phyloP scores from a whole-genome alignment of 805 yeast genomes.

The Ogataea methanolica region DNA sequence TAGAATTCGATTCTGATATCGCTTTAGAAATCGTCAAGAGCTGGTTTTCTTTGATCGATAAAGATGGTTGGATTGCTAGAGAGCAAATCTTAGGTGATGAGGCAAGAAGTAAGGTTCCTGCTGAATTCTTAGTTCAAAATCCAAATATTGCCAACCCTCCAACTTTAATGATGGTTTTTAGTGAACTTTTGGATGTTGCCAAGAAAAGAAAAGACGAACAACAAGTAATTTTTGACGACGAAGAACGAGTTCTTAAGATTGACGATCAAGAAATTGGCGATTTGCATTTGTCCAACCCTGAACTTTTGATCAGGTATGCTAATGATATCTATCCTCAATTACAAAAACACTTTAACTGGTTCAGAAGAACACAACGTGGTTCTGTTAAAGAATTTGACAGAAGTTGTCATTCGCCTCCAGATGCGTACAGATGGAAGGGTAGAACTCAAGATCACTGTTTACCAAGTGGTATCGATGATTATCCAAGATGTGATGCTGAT shows the following conservation, averaged over 20 bases:
- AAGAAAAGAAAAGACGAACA: slow-evolving; percentile 15
- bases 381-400: slow-evolving; percentile 68
- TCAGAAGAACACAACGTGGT: slow-evolving; percentile 76
- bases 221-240: slow-evolving; percentile 25
- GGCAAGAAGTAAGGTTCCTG: slow-evolving; percentile 83
- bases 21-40: slow-evolving; percentile 75
- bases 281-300: slow-evolving; percentile 53
- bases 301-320: slow-evolving; percentile 55
- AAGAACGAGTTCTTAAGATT: slow-evolving; percentile 13
- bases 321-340: slow-evolving; percentile 69
- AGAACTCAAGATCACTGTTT: slow-evolving; percentile 79
- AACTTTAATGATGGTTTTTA: slow-evolving; percentile 73
- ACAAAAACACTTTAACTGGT: slow-evolving; percentile 78
- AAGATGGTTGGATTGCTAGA: slow-evolving; percentile 94
- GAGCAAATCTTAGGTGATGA: slow-evolving; percentile 93
- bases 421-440: slow-evolving; percentile 91
- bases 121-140: slow-evolving; percentile 76
- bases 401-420: slow-evolving; percentile 42
- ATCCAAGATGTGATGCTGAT: slow-evolving; percentile 86
- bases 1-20: slow-evolving; percentile 79
- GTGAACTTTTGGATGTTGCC: slow-evolving; percentile 48
- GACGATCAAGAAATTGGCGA: slow-evolving; percentile 38
- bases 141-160: slow-evolving; percentile 95
- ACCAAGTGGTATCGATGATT: slow-evolving; percentile 94
- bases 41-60: slow-evolving; percentile 85